Conservation (phyloP, 495 filamentous ascomycete species). For the Evernia prunastri region DNA sequence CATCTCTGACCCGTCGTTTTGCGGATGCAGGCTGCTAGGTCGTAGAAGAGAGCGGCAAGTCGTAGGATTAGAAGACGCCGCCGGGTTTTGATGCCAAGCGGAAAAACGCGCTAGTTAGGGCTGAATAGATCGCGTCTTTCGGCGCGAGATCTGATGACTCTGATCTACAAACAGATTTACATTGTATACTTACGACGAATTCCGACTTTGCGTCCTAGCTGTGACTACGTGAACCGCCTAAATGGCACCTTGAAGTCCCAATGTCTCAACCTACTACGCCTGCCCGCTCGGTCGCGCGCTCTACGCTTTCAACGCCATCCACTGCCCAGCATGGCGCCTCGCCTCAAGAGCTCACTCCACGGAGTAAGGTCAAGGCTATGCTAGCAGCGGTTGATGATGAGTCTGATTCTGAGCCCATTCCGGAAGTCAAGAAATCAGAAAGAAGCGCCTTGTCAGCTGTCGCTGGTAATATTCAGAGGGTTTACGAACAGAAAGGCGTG, state of each 20-base stretch:
- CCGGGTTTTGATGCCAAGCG: neutral
- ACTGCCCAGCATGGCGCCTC: conserved; percentile 12
- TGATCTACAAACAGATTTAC: too few relatives aligned
- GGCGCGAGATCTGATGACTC: conserved; percentile 6
- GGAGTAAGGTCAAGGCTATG: conserved; percentile 62
- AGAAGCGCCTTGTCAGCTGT: conserved; percentile 2
- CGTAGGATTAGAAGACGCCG: too few relatives aligned
- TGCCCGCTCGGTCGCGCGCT: conserved; percentile 13
- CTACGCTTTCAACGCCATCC: conserved; percentile 15
- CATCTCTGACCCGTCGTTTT: too few relatives aligned
- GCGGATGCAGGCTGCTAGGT: too few relatives aligned
- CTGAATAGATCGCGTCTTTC: conserved; percentile 10
- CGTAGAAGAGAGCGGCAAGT: too few relatives aligned
- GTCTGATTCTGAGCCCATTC: conserved; percentile 44
- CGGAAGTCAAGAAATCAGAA: conserved; percentile 18
- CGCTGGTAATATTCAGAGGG: conserved; percentile 9
- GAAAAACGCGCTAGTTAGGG: conserved; percentile 15
- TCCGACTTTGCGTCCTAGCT: neutral
- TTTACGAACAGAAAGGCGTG: conserved; percentile 5
- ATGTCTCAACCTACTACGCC: conserved; percentile 16
- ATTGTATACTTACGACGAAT: neutral
- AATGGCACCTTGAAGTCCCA: neutral
- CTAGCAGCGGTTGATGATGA: conserved; percentile 56
- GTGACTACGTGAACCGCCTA: neutral
- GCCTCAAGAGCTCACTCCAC: conserved; percentile 49